Evolutionary conservation across 192 early-diverging fungal genomes (phyloP), one percentile per base, ranked within the genome.

Genomic region (Coemansia sp.): DNA sequence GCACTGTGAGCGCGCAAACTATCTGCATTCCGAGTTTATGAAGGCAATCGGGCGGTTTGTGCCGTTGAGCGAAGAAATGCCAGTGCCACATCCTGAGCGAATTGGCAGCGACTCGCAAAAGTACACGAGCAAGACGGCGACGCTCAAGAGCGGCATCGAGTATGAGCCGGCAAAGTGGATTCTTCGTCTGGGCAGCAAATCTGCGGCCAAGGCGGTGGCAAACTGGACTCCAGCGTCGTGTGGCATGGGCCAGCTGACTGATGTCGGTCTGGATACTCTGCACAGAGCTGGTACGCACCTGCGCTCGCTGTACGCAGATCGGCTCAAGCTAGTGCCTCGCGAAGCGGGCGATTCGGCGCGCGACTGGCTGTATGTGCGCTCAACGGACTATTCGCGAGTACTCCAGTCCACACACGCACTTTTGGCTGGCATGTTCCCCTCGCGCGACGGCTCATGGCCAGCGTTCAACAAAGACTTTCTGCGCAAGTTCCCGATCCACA

Each of bases 381-480:
- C 81, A 3, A 85, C 86, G 0, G 86, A 85, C 55, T 90, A 88
- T 66, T 70, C 85, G 22, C 78, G 88, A 37, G 87, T 87, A 4
- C 71, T 90, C 58, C 87, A 90, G 59, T 84, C 80, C 8, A 76
- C 87, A 2, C 84, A 86, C 51, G 83, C 83, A 70, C 76, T 90
- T 14, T 54, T 90, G 0, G 67, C 72, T 11, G 86, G 88, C 0
- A 63, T 90, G 51, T 84, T 77, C 64, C 75, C 75, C 21, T 14
- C 17, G 17, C 22, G 53, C 26, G 31, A 40, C 15, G 56, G 62
- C 26, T 40, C 23, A 22, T 48, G 59, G 65, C 34, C 65, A 0
- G 14, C 54, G 0, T 78, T 78, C 28, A 57, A 72, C 58, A 23
- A 5, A 2, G 54, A 62, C 0, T 78, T 72, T 23, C 59, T 72